Base-by-base conservation (phyloP, 257 asterid species). In the Schizonepeta tenuifolia region DNA sequence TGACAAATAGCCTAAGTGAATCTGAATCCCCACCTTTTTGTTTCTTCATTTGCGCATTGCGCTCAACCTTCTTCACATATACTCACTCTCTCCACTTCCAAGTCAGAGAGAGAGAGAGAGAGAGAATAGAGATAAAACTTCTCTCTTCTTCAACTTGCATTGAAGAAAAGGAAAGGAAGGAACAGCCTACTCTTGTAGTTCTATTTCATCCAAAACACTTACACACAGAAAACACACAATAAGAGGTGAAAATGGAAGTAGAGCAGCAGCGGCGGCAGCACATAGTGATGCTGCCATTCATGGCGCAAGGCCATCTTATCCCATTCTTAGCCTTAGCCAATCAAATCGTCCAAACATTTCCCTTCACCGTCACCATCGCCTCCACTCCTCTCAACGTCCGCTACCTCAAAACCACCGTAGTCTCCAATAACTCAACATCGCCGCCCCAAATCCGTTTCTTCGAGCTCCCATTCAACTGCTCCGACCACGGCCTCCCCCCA, bases 241-340 rank as follows among this genome's bases (percentile, higher is more conserved):
- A 6, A 49, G 22, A 5, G 56, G 21, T 17, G 56, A 49, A 49
- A 49, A 17, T 68, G 81, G 64, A 9, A 18, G 57, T 11, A 53
- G 59, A 66, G 6, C 17, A 56, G 62, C 35, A 22, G 40, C 75
- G 70, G 61, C 81, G 76, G n/a, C 83, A 78, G 9, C 95, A 86
- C 83, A 82, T 89, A 70, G 87, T 89, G 61, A 87, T 89, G 91
- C 67, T 89, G 9, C 96, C 96, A 2, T 84, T 41, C 76, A 72
- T 87, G 76, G 93, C 96, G 17, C 90, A 86, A 66, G 93, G 96
- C 75, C 96, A 89, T 67, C 82, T 89, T 11, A 87, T 89, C 46
- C 96, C 96, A 2, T 89, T 89, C 76, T 11, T 89, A 7, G 88
- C 85, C 12, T 68, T 89, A 41, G 90, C 93, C 33, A 83, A 80